Base-by-base conservation (phyloP, 2,329 filamentous ascomycete genomes). In the Colletotrichum sp. region DNA sequence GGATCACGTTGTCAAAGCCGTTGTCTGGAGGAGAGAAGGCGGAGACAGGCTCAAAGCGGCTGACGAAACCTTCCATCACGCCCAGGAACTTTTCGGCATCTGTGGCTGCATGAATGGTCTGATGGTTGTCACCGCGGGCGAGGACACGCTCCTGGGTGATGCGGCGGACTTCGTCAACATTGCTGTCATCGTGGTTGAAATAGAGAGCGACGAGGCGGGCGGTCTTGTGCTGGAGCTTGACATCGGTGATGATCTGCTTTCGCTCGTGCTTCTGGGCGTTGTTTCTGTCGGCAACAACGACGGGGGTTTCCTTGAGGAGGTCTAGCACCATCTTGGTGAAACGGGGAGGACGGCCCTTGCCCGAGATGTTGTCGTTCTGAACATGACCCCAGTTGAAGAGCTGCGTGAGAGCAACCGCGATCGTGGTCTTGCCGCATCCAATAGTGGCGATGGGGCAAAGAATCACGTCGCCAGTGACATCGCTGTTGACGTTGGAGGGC, bases 281-380 rank as follows among this genome's bases (percentile, higher is more conserved):
- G 85, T 99, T 99, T 24, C 97, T 92, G 84, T 99, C 97, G 3
- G 97, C 96, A 81, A 98, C 92, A 70, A 98, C 96, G 2, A 93
- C 96, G 1, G 92, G 90, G 62, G 92, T 88, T 1, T 90, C 87
- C 26, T 90, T 86, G 36, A 98, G 89, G 70, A 92, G 85, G 28
- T 92, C 90, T 68, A 93, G 89, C 52, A 98, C 89, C 44, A 92
- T 91, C 67, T 92, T 90, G 1, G 94, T 94, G 83, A 99, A 99
- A 70, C 92, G 91, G 77, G 93, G 92, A 5, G 95, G 94, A 44
- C 96, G 94, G 71, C 90, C 91, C 83, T 94, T 94, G 77, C 93
- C 95, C 68, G 92, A 92, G 76, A 99, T 97, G 82, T 99, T 98
- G 86, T 99, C 97, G 83, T 99, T 99, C 82, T 99, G 97, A 65